Evolutionary conservation across 768 basidiomycete genomes (phyloP), one percentile per base, ranked within the genome.

Genomic region (Amanita pseudoporphyria): DNA sequence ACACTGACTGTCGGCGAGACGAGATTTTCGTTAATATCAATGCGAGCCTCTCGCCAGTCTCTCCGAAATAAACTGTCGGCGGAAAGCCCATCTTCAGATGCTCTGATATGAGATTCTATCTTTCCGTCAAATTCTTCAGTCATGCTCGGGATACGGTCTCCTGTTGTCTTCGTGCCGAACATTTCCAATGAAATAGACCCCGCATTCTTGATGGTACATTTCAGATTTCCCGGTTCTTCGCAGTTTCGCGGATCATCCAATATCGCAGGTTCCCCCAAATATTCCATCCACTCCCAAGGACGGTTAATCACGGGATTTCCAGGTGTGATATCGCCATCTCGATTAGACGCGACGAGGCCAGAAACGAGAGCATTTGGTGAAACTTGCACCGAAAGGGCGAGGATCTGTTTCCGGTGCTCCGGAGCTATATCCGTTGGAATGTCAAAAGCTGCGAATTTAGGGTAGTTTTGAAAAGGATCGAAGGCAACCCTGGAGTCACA

Each of bases 231-330:
- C 38, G 65, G 67, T 32, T 72, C 71, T 18, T 72, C 69, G 16
- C 57, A 59, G 45, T 70, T 69, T 22, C 63, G 63, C 9, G 70
- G n/a, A n/a, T n/a, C 60, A 22, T 76, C 74, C 3, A 68, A 54
- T 9, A 67, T 57, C 6, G 70, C 52, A 3, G 72, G 68, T 45
- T 84, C 82, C 7, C 86, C 86, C 3, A 89, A 58, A 59, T 83
- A 78, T 62, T 91, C 87, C 6, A 82, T 78, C 87, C 87, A 90
- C 62, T 91, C 87, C 87, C 87, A 91, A 3, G 88, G 85, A 28
- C 80, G 76, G 63, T 88, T 86, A 50, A 77, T 69, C 14, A 89
- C 82, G 1, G 76, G 71, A 3, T 65, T 59, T 16, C 75, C 72
- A 52, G 70, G 67, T 2, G 78, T 58, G 4, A 78, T 84, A 10